Conservation (phyloP, 257 asterid species). For the Przewalskia tangutica region DNA sequence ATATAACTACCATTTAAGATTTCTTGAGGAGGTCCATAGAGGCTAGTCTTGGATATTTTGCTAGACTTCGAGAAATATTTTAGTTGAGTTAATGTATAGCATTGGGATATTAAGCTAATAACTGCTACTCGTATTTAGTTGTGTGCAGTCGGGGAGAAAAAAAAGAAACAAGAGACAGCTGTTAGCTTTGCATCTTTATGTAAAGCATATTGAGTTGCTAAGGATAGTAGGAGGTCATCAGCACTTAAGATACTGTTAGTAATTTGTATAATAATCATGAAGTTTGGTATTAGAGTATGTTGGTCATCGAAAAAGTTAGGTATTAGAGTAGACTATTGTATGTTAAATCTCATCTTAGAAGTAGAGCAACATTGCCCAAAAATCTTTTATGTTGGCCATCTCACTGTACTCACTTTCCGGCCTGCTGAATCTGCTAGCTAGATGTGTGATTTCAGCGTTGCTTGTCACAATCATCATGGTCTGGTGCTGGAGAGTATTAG, state of each 20-base stretch:
- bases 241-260: neutral
- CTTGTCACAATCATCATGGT: neutral
- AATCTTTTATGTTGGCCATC: neutral
- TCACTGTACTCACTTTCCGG: neutral
- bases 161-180: neutral
- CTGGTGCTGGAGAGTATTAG: neutral
- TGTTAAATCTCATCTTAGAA: neutral
- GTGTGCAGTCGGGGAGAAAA: neutral
- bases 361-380: neutral
- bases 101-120: neutral
- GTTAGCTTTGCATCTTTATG: neutral
- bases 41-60: neutral
- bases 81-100: neutral
- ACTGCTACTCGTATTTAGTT: neutral
- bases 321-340: neutral
- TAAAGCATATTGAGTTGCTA: neutral
- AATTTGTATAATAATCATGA: neutral
- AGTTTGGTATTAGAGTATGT: neutral
- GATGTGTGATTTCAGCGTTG: neutral
- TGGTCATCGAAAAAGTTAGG: neutral
- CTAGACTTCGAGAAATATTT: neutral
- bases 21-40: neutral
- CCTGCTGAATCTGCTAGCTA: neutral
- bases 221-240: neutral
- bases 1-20: neutral